These are phyloP conservation scores for Arthrinium puccinioides DNA, from an alignment of 2,329 filamentous ascomycete genomes.

Conservation along the genomic window DNA sequence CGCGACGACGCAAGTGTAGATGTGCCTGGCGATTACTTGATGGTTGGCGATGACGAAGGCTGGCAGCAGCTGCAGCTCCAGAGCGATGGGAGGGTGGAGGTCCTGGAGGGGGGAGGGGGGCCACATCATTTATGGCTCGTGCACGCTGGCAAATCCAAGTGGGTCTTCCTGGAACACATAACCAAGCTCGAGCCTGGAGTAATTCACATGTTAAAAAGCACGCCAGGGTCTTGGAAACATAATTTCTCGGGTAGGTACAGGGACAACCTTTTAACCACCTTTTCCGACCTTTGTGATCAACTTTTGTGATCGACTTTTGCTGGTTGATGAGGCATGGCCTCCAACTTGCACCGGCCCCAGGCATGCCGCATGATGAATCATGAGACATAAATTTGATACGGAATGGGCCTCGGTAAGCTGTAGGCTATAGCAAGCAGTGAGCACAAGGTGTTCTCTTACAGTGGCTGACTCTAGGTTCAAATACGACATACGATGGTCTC, in stretches of 20 bases:
- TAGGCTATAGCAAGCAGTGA: neutral
- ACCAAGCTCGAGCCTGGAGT: neutral
- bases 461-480: no score
- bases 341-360: no score
- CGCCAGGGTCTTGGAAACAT: neutral
- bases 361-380: neutral
- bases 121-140: no score
- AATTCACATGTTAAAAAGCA: no score
- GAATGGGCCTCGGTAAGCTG: neutral
- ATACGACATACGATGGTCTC: no score
- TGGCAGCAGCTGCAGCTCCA: neutral
- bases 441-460: no score
- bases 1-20: slow-evolving; percentile 1
- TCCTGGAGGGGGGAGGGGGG: no score
- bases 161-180: neutral
- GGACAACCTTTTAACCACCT: neutral
- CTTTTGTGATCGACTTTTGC: neutral
- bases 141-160: no score
- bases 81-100: no score
- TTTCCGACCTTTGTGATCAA: neutral
- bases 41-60: slow-evolving; percentile 1
- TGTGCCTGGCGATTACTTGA: neutral
- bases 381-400: neutral
- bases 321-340: neutral
- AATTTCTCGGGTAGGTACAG: neutral